These are phyloP conservation scores for Platismatia glauca DNA, from an alignment of 495 filamentous ascomycete genomes.

Conservation along the genomic window DNA sequence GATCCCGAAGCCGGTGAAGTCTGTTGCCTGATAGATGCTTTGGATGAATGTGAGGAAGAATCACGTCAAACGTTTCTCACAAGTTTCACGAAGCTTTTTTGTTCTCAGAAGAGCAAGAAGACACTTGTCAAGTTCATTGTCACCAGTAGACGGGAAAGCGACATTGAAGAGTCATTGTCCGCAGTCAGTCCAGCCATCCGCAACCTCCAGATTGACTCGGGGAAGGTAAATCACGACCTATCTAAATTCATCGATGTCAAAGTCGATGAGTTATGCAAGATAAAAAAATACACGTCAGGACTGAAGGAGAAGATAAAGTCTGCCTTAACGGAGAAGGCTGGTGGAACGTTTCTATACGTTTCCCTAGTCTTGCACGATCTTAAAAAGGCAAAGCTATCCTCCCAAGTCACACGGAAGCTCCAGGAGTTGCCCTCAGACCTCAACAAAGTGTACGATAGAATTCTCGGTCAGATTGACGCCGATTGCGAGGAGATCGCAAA, in stretches of 20 bases:
- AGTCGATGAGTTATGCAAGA: slow-evolving; percentile 30
- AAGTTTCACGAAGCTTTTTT: slow-evolving; percentile 6
- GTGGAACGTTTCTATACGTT: slow-evolving; percentile 42
- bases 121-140: slow-evolving; percentile 30
- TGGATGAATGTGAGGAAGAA: slow-evolving; percentile 41
- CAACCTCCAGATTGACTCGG: slow-evolving; percentile 23
- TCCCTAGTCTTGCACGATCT: slow-evolving; percentile 37
- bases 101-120: slow-evolving; percentile 1
- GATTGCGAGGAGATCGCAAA: slow-evolving; percentile 16
- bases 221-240: slow-evolving; percentile 25
- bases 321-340: slow-evolving; percentile 28
- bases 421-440: slow-evolving; percentile 20
- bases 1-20: slow-evolving; percentile 24
- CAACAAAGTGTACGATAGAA: slow-evolving; percentile 22
- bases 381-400: slow-evolving; percentile 17
- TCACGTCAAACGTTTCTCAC: slow-evolving; percentile 26
- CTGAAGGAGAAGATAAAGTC: slow-evolving; percentile 26
- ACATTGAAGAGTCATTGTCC: slow-evolving; percentile 24
- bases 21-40: slow-evolving; percentile 36
- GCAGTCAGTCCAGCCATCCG: slow-evolving; percentile 25
- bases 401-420: not conserved
- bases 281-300: slow-evolving; percentile 20
- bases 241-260: slow-evolving; percentile 30
- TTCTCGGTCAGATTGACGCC: slow-evolving; percentile 19
- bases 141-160: slow-evolving; percentile 31